Evolutionary conservation across 345 rosid genomes (phyloP).

Genomic region (Gossypium rotundifolium): DNA sequence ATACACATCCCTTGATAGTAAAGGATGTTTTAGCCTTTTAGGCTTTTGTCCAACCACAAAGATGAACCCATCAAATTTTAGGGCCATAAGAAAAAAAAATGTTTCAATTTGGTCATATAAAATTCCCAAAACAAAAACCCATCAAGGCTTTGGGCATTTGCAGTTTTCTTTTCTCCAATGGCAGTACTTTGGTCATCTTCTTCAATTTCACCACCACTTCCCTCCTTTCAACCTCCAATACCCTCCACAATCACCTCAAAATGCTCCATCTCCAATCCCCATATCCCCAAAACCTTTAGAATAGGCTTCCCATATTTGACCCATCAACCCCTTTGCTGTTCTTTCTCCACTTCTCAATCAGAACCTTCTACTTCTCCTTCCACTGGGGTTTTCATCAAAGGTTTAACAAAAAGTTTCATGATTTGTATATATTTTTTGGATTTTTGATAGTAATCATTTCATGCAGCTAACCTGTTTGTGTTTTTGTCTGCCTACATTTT

Average conservation of each 20-base stretch:
- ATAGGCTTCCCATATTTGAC: slow-evolving; percentile 11
- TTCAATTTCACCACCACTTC: neutral
- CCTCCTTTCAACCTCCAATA: neutral
- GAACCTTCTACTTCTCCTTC: slow-evolving; percentile 15
- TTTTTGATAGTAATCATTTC: neutral
- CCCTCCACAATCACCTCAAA: neutral
- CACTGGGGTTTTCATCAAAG: slow-evolving; percentile 20
- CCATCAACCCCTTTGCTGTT: slow-evolving; percentile 19
- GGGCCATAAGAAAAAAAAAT: too few relatives aligned
- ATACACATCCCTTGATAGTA: too few relatives aligned
- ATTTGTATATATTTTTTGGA: neutral
- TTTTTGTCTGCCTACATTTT: neutral
- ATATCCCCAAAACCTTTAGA: slow-evolving; percentile 6
- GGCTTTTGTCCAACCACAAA: slow-evolving; percentile 26
- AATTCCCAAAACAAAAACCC: neutral
- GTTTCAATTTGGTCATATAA: neutral
- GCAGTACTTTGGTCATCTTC: slow-evolving; percentile 17
- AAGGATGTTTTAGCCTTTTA: too few relatives aligned
- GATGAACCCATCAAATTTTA: too few relatives aligned
- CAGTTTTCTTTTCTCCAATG: slow-evolving; percentile 16
- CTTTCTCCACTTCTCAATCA: slow-evolving; percentile 6
- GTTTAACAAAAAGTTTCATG: neutral
- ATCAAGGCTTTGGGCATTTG: neutral
- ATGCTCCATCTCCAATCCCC: neutral
- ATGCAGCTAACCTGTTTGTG: neutral